Percentiles rank a stretch among this genome's conserved stretches.
Conservation (phyloP, 768 basidiomycete genomes). For the Lactifluus rugatus region DNA sequence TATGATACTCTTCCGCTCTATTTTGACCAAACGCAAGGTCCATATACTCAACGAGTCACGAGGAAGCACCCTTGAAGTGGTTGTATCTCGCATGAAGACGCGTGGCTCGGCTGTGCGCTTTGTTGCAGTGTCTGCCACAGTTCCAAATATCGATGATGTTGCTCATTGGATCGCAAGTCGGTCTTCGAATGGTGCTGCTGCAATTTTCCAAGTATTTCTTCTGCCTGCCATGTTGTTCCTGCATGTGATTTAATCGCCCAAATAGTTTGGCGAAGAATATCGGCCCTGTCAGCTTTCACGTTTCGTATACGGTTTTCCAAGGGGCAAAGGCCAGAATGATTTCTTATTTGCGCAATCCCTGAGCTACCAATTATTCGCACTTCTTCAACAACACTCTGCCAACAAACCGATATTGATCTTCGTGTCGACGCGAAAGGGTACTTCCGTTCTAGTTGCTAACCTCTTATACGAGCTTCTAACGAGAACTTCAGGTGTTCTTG, state of each 20-base stretch:
- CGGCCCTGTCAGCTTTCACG: slow-evolving; percentile 75
- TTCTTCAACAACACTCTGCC: slow-evolving; percentile 62
- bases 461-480: slow-evolving; percentile 12
- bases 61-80: slow-evolving; percentile 88
- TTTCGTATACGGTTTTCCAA: slow-evolving; percentile 61
- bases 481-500: slow-evolving; percentile 30
- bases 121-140: slow-evolving; percentile 85
- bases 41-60: slow-evolving; percentile 87
- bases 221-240: background rate
- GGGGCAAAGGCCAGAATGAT: slow-evolving; percentile 58
- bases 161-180: slow-evolving; percentile 72
- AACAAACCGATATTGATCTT: slow-evolving; percentile 87
- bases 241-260: background rate
- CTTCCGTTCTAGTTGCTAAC: background rate
- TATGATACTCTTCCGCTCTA: background rate
- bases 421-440: slow-evolving; percentile 80
- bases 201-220: slow-evolving; percentile 53
- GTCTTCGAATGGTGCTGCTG: slow-evolving; percentile 37
- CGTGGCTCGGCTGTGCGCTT: slow-evolving; percentile 67
- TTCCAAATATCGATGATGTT: slow-evolving; percentile 87
- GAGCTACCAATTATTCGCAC: slow-evolving; percentile 59
- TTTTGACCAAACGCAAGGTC: slow-evolving; percentile 43
- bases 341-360: slow-evolving; percentile 65
- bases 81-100: slow-evolving; percentile 88
- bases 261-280: slow-evolving; percentile 86